Evolutionary conservation across 1,284 basidiomycete species (phyloP), one percentile per base, ranked within the genome.

Genomic region (Cutaneotrichosporon dermatis): DNA sequence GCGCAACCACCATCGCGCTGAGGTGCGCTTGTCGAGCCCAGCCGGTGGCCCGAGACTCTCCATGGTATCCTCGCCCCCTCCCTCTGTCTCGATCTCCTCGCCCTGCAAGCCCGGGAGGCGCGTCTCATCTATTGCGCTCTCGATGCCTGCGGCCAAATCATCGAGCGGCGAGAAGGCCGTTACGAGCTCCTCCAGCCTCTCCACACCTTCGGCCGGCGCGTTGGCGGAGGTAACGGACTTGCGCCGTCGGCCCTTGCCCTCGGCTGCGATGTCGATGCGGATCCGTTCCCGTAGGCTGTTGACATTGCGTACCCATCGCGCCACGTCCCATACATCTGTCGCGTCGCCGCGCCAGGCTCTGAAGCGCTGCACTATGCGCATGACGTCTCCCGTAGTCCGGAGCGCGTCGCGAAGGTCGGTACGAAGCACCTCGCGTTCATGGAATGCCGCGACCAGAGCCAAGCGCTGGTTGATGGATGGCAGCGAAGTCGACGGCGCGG

Each of bases 331-430:
- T 10, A 77, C 65, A 62, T 77, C 91, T 56, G 77, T 79, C 10
- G 83, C 78, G 61, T 85, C 84, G 13, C 90, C 90, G 60, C 86
- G 82, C 5, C 86, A 82, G 4, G 88, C 81, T 8, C 87, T 77
- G 69, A 95, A 88, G 57, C 84, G 85, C 71, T 96, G 92, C 10
- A 90, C 82, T 56, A 91, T 83, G 12, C 92, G 86, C 51, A 84
- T 83, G 2, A 85, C 83, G 74, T 96, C 93, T 60, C 87, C 88
- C 2, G 85, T 75, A 42, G 83, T 81, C 40, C 80, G 80, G 39
- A 95, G 76, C 15, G 80, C 72, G 51, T 82, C 82, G 9, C 82
- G 74, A 6, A 95, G 73, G 69, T 94, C 90, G 25, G 83, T 80
- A 49, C 86, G 82, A 13, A 94, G 81, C 64, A 88, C 83, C 25